Percentiles rank a stretch among this genome's conserved stretches.
These are phyloP conservation scores for Saccharomyces eubayanus DNA, from an alignment of 805 yeast species.

Conservation along the genomic window DNA sequence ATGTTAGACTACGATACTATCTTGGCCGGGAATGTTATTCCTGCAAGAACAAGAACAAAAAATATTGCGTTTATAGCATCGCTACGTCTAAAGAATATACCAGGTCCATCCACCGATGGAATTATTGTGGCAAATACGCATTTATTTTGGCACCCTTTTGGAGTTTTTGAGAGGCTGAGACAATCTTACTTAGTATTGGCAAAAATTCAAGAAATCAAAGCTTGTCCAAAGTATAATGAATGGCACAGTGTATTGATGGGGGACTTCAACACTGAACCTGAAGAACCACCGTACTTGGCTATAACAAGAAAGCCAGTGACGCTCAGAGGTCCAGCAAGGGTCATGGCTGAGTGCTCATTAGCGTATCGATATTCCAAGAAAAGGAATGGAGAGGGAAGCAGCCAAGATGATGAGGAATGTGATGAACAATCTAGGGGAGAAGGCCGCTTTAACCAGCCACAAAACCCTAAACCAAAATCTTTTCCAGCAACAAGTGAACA, in stretches of 20 bases:
- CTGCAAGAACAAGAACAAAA: conserved; percentile 50
- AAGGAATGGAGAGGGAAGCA: conserved; percentile 40
- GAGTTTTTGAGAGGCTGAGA: conserved; percentile 79
- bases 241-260: conserved; percentile 65
- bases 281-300: conserved; percentile 71
- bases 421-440: conserved; percentile 35
- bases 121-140: conserved; percentile 79
- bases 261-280: conserved; percentile 82
- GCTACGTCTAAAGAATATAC: conserved; percentile 19
- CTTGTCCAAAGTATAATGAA: conserved; percentile 27
- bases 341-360: conserved; percentile 52
- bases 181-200: conserved; percentile 61
- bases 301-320: conserved; percentile 55
- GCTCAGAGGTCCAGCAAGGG: conserved; percentile 42
- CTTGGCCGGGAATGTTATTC: conserved; percentile 35
- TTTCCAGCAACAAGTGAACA: conserved; percentile 44
- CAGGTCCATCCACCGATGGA: conserved; percentile 31
- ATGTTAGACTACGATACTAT: conserved; percentile 54
- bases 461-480: conserved; percentile 48
- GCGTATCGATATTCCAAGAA: conserved; percentile 45
- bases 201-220: conserved; percentile 43
- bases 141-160: conserved; percentile 91
- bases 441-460: conserved; percentile 36
- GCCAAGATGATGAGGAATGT: conserved; percentile 41
- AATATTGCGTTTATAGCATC: conserved; percentile 61